Base-by-base conservation (phyloP, 352 stramenopile genomes). In the Phytopythium mirpurense region DNA sequence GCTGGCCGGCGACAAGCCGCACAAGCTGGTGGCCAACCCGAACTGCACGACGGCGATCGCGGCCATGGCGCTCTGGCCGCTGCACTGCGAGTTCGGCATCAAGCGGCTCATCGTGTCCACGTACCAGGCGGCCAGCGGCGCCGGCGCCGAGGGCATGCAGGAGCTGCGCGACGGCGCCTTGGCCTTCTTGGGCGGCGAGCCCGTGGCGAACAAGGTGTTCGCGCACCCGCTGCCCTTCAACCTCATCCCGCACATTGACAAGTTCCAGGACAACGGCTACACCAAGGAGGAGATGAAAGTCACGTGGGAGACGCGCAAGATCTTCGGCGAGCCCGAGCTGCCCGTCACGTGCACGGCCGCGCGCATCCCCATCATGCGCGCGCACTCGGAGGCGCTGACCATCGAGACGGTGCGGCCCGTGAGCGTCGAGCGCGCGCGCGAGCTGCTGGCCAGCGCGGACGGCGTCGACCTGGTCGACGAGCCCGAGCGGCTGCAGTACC, bases 201-300 rank as follows among this genome's bases (percentile, higher is more conserved):
- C 70, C 3, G 63, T 84, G 24, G 65, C 78, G 35, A 86, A 98
- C 70, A 95, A 96, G 62, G 79, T 98, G 10, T 99, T 99, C 75
- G 91, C 94, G 34, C 94, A 99, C 78, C 95, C 96, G 45, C 68
- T 99, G 49, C 91, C 96, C 16, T 99, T 99, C 74, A 99, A 99
- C 78, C 86, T 99, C 21, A 99, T 99, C 69, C 97, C 97, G 38
- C 97, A 99, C 70, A 99, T 99, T 72, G 97, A 99, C 74, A 98
- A 98, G 68, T 99, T 99, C 67, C 96, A 99, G 74, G 84, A 96
- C 11, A 99, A 99, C 67, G 90, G 94, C 55, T 99, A 98, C 78
- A 99, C 96, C 34, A 99, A 99, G 79, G 96, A 99, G 69, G 96
- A 99, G 81, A 99, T 99, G 96, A 99, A 99, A 69, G 96, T 99